A percentile compares a stretch with the other conserved stretches of the same genome.
phyloP scores from a whole-genome alignment of 768 basidiomycete species.

The Termitomyces sp. region DNA sequence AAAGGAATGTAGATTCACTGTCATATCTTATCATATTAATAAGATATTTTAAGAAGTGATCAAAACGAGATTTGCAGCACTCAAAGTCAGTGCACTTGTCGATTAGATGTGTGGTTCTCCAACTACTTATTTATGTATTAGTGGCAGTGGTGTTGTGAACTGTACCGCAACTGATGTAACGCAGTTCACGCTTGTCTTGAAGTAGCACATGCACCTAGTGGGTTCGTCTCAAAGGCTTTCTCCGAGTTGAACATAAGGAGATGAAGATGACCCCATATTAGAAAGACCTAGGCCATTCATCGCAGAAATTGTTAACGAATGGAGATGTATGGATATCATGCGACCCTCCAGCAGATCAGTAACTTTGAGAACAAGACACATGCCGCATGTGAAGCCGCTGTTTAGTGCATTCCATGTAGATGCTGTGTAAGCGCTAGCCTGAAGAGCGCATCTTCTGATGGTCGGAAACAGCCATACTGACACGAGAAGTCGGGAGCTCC shows the following conservation, averaged over 20 bases:
- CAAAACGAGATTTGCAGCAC: too few relatives aligned
- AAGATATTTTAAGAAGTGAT: too few relatives aligned
- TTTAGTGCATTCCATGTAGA: background rate
- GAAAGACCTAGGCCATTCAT: background rate
- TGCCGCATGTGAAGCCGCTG: background rate
- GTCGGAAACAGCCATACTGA: background rate
- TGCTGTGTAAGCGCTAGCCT: background rate
- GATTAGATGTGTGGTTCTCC: too few relatives aligned
- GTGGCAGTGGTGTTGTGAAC: too few relatives aligned
- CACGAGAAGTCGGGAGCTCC: background rate
- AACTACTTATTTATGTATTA: too few relatives aligned
- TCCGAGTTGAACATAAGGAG: background rate
- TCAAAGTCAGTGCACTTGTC: too few relatives aligned
- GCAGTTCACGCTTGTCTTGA: background rate
- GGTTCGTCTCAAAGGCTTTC: background rate
- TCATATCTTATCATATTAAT: too few relatives aligned
- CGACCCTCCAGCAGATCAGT: background rate
- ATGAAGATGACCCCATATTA: background rate
- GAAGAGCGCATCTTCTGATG: background rate
- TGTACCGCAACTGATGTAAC: too few relatives aligned
- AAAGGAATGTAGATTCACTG: background rate
- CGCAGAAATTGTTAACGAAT: background rate
- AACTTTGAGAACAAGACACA: background rate
- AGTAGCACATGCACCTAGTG: background rate
- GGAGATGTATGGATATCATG: background rate